A percentile compares a stretch with the other conserved stretches of the same genome.
Evolutionary conservation across 2,329 filamentous ascomycete species (phyloP).

Genomic region (Ceratocystis alfenasii): DNA sequence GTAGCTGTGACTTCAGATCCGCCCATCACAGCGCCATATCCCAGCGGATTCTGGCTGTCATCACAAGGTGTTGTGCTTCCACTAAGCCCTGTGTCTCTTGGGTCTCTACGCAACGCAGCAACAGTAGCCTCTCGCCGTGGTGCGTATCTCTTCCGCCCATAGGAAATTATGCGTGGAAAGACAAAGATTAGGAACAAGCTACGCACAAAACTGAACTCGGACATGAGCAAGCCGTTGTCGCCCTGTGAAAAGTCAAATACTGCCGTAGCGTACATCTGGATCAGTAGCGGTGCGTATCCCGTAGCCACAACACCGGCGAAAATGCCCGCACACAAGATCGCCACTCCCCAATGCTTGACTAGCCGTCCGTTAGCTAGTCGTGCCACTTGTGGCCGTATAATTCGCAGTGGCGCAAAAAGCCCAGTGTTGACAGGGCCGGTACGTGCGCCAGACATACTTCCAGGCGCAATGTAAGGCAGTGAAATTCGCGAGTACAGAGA

Average conservation of each 20-base stretch:
- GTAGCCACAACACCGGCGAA: constrained; percentile 57
- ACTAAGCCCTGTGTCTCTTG: background rate
- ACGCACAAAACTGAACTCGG: constrained; percentile 42
- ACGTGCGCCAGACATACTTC: constrained; percentile 30
- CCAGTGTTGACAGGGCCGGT: constrained; percentile 33
- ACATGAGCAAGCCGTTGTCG: constrained; percentile 46
- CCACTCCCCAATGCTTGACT: constrained; percentile 47
- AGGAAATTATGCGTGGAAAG: constrained; percentile 42
- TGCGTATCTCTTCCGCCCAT: constrained; percentile 29
- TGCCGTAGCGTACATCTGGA: constrained; percentile 48
- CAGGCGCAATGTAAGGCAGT: constrained; percentile 41
- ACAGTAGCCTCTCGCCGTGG: constrained; percentile 13
- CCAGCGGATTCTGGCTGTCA: constrained; percentile 13
- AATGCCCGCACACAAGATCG: constrained; percentile 53
- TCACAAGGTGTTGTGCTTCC: constrained; percentile 13
- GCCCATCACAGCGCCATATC: constrained; percentile 15
- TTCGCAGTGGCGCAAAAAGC: constrained; percentile 52
- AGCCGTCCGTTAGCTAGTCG: constrained; percentile 39
- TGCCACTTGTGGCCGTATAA: constrained; percentile 48
- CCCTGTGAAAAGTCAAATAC: constrained; percentile 43
- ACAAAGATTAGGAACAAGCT: constrained; percentile 44
- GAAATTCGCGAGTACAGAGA: constrained; percentile 34
- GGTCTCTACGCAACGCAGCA: constrained; percentile 16
- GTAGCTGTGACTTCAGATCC: background rate
- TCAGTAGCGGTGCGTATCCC: constrained; percentile 51